Evolutionary conservation across 257 asterid genomes (phyloP), one percentile per base, ranked within the genome.

Genomic region (Agastache rugosa): DNA sequence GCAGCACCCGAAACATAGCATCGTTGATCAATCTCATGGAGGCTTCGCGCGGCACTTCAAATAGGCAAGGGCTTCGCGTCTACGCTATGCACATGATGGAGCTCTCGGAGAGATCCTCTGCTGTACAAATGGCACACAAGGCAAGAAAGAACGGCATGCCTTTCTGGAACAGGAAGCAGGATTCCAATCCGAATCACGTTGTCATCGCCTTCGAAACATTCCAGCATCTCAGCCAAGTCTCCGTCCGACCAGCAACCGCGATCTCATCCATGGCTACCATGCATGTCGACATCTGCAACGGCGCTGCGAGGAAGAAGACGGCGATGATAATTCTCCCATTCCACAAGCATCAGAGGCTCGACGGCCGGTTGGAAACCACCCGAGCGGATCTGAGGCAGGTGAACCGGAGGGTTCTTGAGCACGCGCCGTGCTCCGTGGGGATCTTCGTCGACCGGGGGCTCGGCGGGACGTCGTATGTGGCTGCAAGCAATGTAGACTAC

Each of bases 1-100:
- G 67, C 74, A 56, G 62, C 35, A 29, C 74, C 16, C 44, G 79
- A 44, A 75, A 55, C 69, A 67, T 75, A 31, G 68, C 79, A 0
- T 44, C 69, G 9, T 19, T 75, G 39, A 82, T 86, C 45, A 84
- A 84, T 60, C 91, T 86, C 81, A 82, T 86, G 76, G 91, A 86
- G 74, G 84, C 83, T 48, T 80, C 91, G 6, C 85, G 91, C 0
- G 91, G 91, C 4, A 81, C 75, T 0, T 84, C 50, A 35, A 84
- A 80, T 12, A 56, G 66, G 34, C 83, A 59, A 17, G 83, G 86
- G 1, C 85, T 86, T 15, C 85, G 77, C 9, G 90, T 86, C 55
- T 86, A 87, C 2, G 89, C 87, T 3, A 84, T 84, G 89, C 91
- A 87, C 67, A 80, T 84, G 17, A 82, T 83, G 89, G 91, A 75